Conservation (phyloP, 2,329 filamentous ascomycete genomes). For the Fusarium sp. region DNA sequence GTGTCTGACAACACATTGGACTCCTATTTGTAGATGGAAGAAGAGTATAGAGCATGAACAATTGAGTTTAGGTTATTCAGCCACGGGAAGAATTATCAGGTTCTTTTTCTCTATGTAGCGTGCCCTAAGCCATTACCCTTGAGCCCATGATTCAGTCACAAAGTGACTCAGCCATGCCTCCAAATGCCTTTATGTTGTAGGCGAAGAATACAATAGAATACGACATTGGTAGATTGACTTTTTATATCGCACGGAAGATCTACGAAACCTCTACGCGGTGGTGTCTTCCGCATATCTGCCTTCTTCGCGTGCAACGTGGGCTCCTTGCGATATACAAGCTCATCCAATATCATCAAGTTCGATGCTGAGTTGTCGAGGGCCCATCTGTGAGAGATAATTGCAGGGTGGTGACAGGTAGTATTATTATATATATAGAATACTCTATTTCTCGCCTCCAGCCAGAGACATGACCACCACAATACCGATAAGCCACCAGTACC, state of each 20-base stretch:
- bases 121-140: background rate
- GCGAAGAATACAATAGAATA: background rate
- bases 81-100: background rate
- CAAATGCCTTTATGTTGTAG: background rate
- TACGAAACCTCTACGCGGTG: background rate
- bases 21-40: background rate
- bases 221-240: too few species aligned
- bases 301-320: background rate
- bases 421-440: constrained; percentile 5
- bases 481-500: constrained; percentile 75
- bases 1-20: too few species aligned
- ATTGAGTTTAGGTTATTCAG: background rate
- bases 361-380: background rate
- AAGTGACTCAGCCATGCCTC: background rate
- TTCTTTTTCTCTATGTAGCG: background rate
- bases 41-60: background rate
- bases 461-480: constrained; percentile 66
- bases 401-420: background rate
- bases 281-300: background rate
- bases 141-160: background rate
- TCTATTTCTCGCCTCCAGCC: constrained; percentile 66
- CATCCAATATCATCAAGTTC: background rate
- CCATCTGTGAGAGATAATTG: background rate
- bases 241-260: background rate
- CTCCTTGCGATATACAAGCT: background rate